These are phyloP conservation scores for Phanerochaete sordida DNA, from an alignment of 768 basidiomycete genomes.

Conservation along the genomic window DNA sequence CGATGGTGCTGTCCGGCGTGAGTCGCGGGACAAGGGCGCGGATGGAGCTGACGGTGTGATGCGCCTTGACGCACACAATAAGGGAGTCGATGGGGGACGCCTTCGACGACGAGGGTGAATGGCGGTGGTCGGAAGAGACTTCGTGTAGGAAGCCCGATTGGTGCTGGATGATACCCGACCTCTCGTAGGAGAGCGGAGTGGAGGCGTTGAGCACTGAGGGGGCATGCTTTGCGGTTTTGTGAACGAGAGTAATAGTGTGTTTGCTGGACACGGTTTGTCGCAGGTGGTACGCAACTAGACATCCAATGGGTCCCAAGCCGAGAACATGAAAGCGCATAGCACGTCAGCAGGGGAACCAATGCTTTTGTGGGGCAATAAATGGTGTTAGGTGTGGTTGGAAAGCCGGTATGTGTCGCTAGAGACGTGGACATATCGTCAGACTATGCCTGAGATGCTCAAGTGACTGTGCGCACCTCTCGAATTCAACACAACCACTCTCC, in stretches of 20 bases:
- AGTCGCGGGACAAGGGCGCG: constrained; percentile 59
- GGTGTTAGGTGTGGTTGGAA: neutral
- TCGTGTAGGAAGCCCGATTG: constrained; percentile 49
- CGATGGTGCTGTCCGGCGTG: constrained; percentile 68
- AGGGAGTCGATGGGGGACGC: constrained; percentile 61
- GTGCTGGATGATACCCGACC: constrained; percentile 40
- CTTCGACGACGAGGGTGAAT: neutral
- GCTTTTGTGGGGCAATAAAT: neutral
- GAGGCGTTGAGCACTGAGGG: constrained; percentile 28
- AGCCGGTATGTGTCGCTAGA: neutral
- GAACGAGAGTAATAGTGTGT: constrained; percentile 66
- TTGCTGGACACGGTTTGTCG: constrained; percentile 50
- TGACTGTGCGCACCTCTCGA: neutral
- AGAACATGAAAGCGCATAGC: constrained; percentile 72
- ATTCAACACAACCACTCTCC: constrained; percentile 4
- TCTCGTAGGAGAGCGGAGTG: constrained; percentile 44
- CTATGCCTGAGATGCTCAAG: too few relatives aligned
- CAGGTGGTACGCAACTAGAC: constrained; percentile 77
- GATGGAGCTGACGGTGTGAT: constrained; percentile 57
- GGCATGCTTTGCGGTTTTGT: constrained; percentile 46
- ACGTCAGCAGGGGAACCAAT: constrained; percentile 2
- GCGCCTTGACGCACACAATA: constrained; percentile 79
- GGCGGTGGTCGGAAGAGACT: constrained; percentile 31
- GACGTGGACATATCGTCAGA: neutral
- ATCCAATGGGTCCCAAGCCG: constrained; percentile 82